Conservation (phyloP, 108 stramenopile genomes). For the Bacterosira constricta region DNA sequence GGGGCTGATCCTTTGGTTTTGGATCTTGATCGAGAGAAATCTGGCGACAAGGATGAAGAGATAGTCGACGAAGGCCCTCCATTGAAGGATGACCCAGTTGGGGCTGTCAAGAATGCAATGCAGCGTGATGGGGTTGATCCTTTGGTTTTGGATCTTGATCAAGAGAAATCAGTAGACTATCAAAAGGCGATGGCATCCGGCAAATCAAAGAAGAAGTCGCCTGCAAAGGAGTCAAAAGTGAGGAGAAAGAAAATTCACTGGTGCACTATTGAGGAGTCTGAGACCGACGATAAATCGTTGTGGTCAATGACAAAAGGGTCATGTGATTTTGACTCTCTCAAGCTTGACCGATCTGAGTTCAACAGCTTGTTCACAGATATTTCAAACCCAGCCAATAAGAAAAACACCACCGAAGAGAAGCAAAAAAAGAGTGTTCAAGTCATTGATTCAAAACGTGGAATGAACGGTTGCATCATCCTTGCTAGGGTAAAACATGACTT, state of each 20-base stretch:
- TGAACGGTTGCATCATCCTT: slow-evolving; percentile 90
- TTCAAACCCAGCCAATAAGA: slow-evolving; percentile 63
- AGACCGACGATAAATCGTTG: slow-evolving; percentile 77
- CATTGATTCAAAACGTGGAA: slow-evolving; percentile 85
- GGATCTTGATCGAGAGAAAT: slow-evolving; percentile 60
- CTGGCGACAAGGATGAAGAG: slow-evolving; percentile 29
- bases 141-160: slow-evolving; percentile 73
- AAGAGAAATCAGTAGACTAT: slow-evolving; percentile 55
- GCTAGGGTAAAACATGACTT: slow-evolving; percentile 73
- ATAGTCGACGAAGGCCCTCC: slow-evolving; percentile 45
- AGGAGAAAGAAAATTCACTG: slow-evolving; percentile 89
- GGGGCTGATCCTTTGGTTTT: slow-evolving; percentile 58
- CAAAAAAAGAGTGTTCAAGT: slow-evolving; percentile 82
- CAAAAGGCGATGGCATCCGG: slow-evolving; percentile 51
- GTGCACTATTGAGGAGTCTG: slow-evolving; percentile 80
- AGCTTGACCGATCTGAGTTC: slow-evolving; percentile 82
- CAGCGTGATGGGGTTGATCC: slow-evolving; percentile 55
- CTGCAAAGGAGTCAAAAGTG: slow-evolving; percentile 53
- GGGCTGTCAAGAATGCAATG: no score
- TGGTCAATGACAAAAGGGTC: slow-evolving; percentile 76
- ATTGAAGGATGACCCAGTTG: no score
- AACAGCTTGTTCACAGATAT: slow-evolving; percentile 87
- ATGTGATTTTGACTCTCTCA: slow-evolving; percentile 63
- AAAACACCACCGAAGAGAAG: slow-evolving; percentile 51
- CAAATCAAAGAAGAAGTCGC: slow-evolving; percentile 35